A percentile compares a stretch with the other conserved stretches of the same genome.
These are phyloP conservation scores for Bromus sterilis DNA, from an alignment of 176 grass and related monocot species.

Conservation along the genomic window DNA sequence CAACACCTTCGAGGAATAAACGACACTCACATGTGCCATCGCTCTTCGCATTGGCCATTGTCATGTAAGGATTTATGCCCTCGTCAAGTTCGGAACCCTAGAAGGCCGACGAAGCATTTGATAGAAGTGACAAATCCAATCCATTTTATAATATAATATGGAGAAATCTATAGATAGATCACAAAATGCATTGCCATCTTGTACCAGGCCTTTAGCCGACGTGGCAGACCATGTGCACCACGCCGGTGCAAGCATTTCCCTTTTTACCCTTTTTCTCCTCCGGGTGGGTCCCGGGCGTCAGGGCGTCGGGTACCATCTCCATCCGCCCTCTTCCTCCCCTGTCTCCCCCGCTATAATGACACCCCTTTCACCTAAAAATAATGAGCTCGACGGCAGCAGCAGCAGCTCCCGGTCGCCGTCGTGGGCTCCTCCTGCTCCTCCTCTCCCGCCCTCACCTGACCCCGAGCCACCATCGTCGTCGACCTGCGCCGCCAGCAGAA, in stretches of 20 bases:
- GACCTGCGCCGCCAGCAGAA: background rate
- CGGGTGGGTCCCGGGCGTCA: background rate
- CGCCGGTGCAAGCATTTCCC: too few species aligned
- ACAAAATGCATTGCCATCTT: too few species aligned
- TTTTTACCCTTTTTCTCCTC: too few species aligned
- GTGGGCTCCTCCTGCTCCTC: background rate
- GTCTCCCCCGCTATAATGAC: background rate
- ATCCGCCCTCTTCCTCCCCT: background rate
- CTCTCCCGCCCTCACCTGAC: background rate
- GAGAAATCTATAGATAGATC: too few species aligned
- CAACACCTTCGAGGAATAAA: too few species aligned
- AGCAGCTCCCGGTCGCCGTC: background rate
- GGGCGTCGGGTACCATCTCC: background rate
- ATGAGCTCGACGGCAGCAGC: background rate
- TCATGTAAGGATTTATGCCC: too few species aligned
- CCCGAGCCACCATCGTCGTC: background rate
- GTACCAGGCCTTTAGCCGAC: background rate
- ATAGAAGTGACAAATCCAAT: too few species aligned
- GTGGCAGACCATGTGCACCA: constrained; percentile 4
- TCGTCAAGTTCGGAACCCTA: too few species aligned
- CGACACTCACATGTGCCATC: too few species aligned
- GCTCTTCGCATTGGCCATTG: too few species aligned
- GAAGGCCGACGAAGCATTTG: too few species aligned
- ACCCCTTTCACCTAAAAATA: background rate
- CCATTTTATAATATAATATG: too few species aligned